phyloP scores from a whole-genome alignment of 2,329 filamentous ascomycete genomes.

The Talaromyces funiculosus region DNA sequence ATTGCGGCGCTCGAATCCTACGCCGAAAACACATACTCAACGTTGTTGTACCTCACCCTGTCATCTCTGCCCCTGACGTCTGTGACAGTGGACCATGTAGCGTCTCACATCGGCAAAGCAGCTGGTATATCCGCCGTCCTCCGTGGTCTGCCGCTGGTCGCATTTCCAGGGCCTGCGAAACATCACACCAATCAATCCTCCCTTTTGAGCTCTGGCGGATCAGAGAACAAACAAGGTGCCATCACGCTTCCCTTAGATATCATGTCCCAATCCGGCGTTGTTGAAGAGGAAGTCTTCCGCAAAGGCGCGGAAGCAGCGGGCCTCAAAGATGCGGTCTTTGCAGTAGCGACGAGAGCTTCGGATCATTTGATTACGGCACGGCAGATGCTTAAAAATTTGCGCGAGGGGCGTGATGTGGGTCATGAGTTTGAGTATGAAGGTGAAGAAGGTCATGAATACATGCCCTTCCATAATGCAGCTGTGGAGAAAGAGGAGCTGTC shows the following conservation, averaged over 20 bases:
- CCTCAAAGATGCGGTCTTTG: slow-evolving; percentile 82
- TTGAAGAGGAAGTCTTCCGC: slow-evolving; percentile 84
- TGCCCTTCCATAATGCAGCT: background rate
- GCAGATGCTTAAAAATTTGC: slow-evolving; percentile 80
- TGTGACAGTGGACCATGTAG: slow-evolving; percentile 83
- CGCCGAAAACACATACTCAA: slow-evolving; percentile 91
- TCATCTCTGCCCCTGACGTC: slow-evolving; percentile 73
- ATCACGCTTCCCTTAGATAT: slow-evolving; percentile 82
- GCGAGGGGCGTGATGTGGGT: slow-evolving; percentile 65
- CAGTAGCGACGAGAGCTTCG: slow-evolving; percentile 85
- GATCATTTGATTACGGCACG: slow-evolving; percentile 92
- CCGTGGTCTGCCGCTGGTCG: slow-evolving; percentile 82
- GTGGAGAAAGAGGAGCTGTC: background rate
- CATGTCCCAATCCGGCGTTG: slow-evolving; percentile 74
- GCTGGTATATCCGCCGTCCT: slow-evolving; percentile 80
- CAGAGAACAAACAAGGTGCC: slow-evolving; percentile 50
- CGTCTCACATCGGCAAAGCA: slow-evolving; percentile 92
- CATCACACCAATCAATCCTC: slow-evolving; percentile 48
- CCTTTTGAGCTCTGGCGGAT: slow-evolving; percentile 35
- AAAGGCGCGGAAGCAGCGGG: slow-evolving; percentile 72
- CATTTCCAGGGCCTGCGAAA: slow-evolving; percentile 62
- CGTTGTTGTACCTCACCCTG: slow-evolving; percentile 80
- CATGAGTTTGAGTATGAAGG: slow-evolving; percentile 86
- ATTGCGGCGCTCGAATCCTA: slow-evolving; percentile 75
- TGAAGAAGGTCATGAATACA: slow-evolving; percentile 62